Evolutionary conservation across 1,284 basidiomycete genomes (phyloP).

Genomic region (Cystobasidiaceae sp.): DNA sequence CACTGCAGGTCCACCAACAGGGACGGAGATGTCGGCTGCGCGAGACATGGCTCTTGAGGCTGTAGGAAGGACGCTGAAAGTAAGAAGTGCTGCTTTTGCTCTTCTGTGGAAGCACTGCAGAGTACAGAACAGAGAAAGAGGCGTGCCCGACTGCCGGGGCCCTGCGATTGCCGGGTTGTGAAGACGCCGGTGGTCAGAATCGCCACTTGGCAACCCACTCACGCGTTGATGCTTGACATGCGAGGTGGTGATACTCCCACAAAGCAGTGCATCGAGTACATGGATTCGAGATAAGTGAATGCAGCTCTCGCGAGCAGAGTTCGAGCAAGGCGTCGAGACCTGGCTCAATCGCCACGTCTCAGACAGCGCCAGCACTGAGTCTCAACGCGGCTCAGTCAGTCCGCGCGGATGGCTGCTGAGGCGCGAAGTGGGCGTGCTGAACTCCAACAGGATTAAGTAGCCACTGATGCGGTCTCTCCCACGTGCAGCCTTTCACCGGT

Average conservation of each 20-base stretch:
- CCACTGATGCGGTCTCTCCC: background rate
- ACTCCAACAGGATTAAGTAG: background rate
- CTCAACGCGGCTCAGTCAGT: background rate
- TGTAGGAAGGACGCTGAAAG: too few relatives aligned
- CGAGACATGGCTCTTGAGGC: conserved; percentile 14
- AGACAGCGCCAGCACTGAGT: background rate
- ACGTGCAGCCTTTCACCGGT: background rate
- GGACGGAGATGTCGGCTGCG: conserved; percentile 20
- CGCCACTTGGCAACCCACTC: background rate
- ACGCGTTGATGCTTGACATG: background rate
- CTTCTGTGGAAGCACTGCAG: too few relatives aligned
- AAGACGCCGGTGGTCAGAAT: too few relatives aligned
- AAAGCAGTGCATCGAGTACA: too few relatives aligned
- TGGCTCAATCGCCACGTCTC: conserved; percentile 12
- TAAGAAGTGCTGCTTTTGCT: background rate
- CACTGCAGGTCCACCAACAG: conserved; percentile 7
- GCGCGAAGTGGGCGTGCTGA: background rate
- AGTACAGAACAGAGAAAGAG: too few relatives aligned
- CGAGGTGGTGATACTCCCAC: background rate
- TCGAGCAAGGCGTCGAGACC: background rate
- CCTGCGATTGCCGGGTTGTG: too few relatives aligned
- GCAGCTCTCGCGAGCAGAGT: conserved; percentile 2
- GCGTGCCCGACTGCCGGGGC: too few relatives aligned
- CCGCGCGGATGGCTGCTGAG: background rate
- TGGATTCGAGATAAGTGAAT: background rate